phyloP scores from a whole-genome alignment of 2,329 filamentous ascomycete species.

The Colletotrichum magnum region DNA sequence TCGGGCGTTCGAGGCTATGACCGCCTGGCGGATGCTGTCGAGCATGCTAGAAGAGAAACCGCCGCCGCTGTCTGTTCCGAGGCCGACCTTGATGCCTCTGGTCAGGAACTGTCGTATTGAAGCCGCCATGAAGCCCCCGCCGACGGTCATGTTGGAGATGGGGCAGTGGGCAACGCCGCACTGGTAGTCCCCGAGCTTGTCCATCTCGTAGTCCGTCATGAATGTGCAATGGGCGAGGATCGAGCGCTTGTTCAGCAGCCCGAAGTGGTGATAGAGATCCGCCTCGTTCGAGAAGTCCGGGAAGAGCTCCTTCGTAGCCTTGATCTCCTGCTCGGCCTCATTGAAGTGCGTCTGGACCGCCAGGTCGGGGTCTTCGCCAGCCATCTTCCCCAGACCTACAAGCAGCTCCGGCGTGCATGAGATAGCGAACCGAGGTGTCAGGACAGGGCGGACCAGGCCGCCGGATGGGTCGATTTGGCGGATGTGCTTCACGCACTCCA shows the following conservation, averaged over 20 bases:
- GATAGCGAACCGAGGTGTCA: slow-evolving; percentile 74
- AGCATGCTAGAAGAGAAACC: slow-evolving; percentile 74
- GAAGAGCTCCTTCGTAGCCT: slow-evolving; percentile 68
- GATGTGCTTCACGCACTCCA: slow-evolving; percentile 64
- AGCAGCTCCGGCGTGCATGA: slow-evolving; percentile 70
- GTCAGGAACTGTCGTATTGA: slow-evolving; percentile 70
- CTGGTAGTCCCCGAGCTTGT: slow-evolving; percentile 57
- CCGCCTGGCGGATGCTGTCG: slow-evolving; percentile 69
- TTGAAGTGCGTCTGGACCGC: slow-evolving; percentile 78
- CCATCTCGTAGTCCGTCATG: slow-evolving; percentile 70
- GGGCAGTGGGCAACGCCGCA: slow-evolving; percentile 77
- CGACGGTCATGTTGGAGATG: slow-evolving; percentile 73
- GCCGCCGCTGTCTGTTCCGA: slow-evolving; percentile 76
- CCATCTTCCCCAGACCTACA: slow-evolving; percentile 67
- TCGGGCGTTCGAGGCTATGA: slow-evolving; percentile 67
- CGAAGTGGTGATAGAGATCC: slow-evolving; percentile 70
- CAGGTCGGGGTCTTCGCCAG: slow-evolving; percentile 60
- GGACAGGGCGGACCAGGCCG: slow-evolving; percentile 61
- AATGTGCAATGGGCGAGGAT: slow-evolving; percentile 79
- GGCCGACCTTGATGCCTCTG: slow-evolving; percentile 73
- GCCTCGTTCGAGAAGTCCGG: slow-evolving; percentile 69
- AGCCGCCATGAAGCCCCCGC: slow-evolving; percentile 74
- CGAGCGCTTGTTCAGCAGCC: slow-evolving; percentile 66
- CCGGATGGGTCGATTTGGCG: slow-evolving; percentile 59
- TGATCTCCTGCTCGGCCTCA: slow-evolving; percentile 73